Conservation (phyloP, 176 grass and related monocot species). For the Hyparrhenia diplandra region DNA sequence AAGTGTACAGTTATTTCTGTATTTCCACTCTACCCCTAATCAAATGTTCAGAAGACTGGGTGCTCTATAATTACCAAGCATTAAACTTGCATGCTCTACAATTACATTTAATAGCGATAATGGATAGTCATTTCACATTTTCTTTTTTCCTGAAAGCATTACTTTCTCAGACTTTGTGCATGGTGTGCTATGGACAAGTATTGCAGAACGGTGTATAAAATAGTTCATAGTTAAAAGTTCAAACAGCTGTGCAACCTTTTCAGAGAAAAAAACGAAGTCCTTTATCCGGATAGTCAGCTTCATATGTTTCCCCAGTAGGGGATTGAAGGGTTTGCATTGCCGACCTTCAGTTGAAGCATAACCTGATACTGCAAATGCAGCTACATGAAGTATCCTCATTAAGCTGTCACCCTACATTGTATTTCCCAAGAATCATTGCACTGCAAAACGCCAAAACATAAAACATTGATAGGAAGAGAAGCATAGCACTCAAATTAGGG, state of each 20-base stretch:
- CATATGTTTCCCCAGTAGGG: constrained; percentile 94
- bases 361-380: constrained; percentile 91
- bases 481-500: not conserved
- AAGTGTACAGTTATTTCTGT: not conserved
- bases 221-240: not conserved
- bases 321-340: constrained; percentile 97
- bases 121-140: not conserved
- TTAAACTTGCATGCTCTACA: not conserved
- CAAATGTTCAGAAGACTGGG: not conserved
- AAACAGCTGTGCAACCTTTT: constrained; percentile 56
- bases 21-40: not conserved
- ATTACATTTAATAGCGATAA: not conserved
- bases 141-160: not conserved
- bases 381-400: constrained; percentile 86
- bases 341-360: constrained; percentile 99
- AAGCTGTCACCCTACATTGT: constrained; percentile 76
- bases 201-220: not conserved
- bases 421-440: constrained; percentile 3
- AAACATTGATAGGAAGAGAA: not conserved
- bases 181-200: not conserved
- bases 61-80: too few relatives aligned
- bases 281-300: constrained; percentile 98
- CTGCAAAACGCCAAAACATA: constrained; percentile 6
- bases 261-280: constrained; percentile 91
- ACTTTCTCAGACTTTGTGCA: not conserved